These are phyloP conservation scores for Kickxella alabastrina DNA, from an alignment of 192 early-diverging fungal species.

Conservation along the genomic window DNA sequence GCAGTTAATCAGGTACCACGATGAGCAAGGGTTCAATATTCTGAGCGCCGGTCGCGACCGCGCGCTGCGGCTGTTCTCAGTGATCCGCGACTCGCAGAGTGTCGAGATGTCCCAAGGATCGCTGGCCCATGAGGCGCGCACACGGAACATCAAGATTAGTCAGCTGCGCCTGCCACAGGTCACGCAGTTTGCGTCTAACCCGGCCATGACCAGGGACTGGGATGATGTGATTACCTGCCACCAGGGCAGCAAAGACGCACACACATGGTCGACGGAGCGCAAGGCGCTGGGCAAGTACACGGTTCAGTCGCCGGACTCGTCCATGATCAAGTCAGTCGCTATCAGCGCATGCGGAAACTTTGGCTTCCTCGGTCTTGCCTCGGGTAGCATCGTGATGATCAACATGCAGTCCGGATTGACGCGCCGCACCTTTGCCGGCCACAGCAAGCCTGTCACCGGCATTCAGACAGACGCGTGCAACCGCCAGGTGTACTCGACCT, in stretches of 20 bases:
- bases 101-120: conserved; percentile 79
- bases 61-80: conserved; percentile 75
- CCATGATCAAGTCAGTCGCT: conserved; percentile 57
- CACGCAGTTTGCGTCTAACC: conserved; percentile 65
- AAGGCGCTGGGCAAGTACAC: conserved; percentile 70
- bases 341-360: conserved; percentile 92
- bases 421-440: conserved; percentile 68
- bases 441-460: conserved; percentile 78
- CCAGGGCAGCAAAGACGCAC: conserved; percentile 63
- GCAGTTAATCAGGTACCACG: conserved; percentile 74
- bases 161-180: conserved; percentile 73
- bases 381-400: conserved; percentile 81
- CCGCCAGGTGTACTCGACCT: conserved; percentile 66
- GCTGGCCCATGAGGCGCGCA: conserved; percentile 53
- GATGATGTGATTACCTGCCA: conserved; percentile 91
- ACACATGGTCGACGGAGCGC: conserved; percentile 80
- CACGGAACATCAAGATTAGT: conserved; percentile 55
- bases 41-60: conserved; percentile 82
- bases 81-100: conserved; percentile 79
- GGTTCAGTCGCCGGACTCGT: conserved; percentile 60
- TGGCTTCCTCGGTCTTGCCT: conserved; percentile 77
- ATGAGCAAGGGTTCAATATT: conserved; percentile 65
- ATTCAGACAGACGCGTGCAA: conserved; percentile 73
- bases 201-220: conserved; percentile 74
- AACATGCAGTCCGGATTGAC: conserved; percentile 92